Conservation (phyloP, 2,329 filamentous ascomycete genomes). For the Trichoderma citrinoviride region DNA sequence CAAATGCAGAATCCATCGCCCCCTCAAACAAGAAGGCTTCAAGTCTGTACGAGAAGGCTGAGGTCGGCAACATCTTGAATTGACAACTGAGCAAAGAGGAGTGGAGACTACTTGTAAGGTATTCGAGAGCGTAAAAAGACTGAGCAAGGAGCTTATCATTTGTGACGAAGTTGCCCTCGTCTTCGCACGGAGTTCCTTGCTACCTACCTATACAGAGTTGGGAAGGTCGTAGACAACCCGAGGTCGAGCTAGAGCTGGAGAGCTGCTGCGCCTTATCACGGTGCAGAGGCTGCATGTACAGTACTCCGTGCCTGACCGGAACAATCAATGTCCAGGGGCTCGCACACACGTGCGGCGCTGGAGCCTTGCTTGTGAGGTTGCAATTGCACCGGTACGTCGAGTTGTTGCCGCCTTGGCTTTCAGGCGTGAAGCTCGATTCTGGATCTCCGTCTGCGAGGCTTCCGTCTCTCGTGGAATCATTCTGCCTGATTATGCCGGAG, state of each 20-base stretch:
- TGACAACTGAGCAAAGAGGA: background rate
- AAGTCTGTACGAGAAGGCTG: background rate
- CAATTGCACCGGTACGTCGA: no score
- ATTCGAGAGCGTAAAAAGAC: background rate
- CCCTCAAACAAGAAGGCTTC: background rate
- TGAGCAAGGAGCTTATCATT: background rate
- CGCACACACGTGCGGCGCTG: slow-evolving; percentile 3
- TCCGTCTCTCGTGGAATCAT: background rate
- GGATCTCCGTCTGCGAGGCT: background rate
- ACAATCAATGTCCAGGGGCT: background rate
- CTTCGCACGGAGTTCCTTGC: background rate
- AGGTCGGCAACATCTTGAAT: slow-evolving; percentile 3
- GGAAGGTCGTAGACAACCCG: background rate
- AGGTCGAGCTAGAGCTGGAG: no score
- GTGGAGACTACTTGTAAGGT: slow-evolving; percentile 4
- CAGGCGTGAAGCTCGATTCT: background rate
- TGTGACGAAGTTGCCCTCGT: no score
- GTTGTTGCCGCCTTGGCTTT: no score
- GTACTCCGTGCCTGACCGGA: no score
- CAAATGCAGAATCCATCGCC: background rate
- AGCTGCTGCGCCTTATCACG: no score
- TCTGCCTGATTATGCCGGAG: no score
- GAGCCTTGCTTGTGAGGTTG: background rate
- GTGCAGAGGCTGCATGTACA: no score
- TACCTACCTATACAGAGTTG: slow-evolving; percentile 1